A percentile compares a stretch with the other conserved stretches of the same genome.
Evolutionary conservation across 257 asterid genomes (phyloP).

Genomic region (Prunella vulgaris): DNA sequence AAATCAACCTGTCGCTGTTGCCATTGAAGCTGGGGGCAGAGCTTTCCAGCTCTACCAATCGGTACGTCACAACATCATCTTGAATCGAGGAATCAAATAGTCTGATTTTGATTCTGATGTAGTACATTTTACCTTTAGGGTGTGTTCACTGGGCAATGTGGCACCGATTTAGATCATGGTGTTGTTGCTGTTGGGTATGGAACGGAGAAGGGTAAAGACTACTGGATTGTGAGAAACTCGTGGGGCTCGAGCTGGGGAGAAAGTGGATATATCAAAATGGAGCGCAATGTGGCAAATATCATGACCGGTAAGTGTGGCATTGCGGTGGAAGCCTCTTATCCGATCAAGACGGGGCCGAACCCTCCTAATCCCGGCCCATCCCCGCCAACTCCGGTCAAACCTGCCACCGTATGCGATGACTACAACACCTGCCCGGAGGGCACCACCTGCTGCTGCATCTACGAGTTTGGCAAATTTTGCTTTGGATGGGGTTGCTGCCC

Average conservation of each 20-base stretch:
- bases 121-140: slow-evolving; percentile 39
- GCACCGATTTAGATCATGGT: slow-evolving; percentile 78
- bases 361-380: slow-evolving; percentile 91
- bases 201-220: slow-evolving; percentile 54
- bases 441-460: slow-evolving; percentile 79
- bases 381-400: slow-evolving; percentile 75
- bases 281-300: slow-evolving; percentile 48
- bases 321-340: slow-evolving; percentile 79
- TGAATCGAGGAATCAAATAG: not conserved
- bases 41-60: slow-evolving; percentile 85
- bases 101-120: no score
- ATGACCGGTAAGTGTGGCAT: slow-evolving; percentile 80
- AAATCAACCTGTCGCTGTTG: slow-evolving; percentile 74
- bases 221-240: slow-evolving; percentile 83
- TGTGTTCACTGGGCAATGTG: slow-evolving; percentile 72
- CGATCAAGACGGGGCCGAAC: slow-evolving; percentile 60
- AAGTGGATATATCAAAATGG: slow-evolving; percentile 66
- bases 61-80: slow-evolving; percentile 45
- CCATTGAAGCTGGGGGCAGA: slow-evolving; percentile 93
- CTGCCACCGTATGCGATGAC: slow-evolving; percentile 63
- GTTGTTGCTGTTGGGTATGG: slow-evolving; percentile 87
- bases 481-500: slow-evolving; percentile 96
- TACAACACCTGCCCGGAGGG: slow-evolving; percentile 60
- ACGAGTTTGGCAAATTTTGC: slow-evolving; percentile 48
- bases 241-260: slow-evolving; percentile 96